Conservation (phyloP, 2,329 filamentous ascomycete species). For the Venturiaceae sp. region DNA sequence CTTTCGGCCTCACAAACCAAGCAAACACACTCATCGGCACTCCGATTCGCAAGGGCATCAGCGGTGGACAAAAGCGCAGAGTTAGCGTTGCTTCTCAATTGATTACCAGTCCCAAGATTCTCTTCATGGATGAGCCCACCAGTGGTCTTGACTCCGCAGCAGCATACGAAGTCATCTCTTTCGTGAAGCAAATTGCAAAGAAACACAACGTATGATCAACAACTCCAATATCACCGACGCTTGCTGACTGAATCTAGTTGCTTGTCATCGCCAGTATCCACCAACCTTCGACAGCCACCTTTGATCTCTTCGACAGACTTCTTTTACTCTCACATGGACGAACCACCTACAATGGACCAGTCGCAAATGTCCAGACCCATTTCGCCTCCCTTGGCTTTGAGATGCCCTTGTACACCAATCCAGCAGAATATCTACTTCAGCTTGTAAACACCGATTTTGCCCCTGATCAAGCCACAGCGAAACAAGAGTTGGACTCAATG, state of each 20-base stretch:
- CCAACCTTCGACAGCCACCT: constrained; percentile 9
- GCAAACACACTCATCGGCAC: constrained; percentile 68
- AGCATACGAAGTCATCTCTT: constrained; percentile 9
- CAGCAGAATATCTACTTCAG: constrained; percentile 69
- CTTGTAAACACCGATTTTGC: constrained; percentile 62
- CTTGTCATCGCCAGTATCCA: constrained; percentile 10
- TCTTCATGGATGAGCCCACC: constrained; percentile 70
- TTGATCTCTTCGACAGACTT: constrained; percentile 8
- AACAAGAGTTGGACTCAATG: not conserved
- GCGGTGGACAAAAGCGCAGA: constrained; percentile 75
- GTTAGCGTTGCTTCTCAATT: constrained; percentile 73
- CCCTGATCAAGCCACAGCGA: not conserved
- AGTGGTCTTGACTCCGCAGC: constrained; percentile 47
- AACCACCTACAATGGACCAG: not conserved
- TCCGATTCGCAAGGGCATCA: constrained; percentile 72
- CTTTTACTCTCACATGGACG: constrained; percentile 6
- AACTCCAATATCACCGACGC: not conserved
- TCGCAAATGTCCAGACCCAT: constrained; percentile 1
- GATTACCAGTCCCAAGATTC: constrained; percentile 68
- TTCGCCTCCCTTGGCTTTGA: constrained; percentile 25
- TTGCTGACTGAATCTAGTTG: not conserved
- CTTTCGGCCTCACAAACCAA: constrained; percentile 65
- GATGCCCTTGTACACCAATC: constrained; percentile 50
- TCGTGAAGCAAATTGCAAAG: constrained; percentile 7
- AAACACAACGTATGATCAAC: constrained; percentile 6